Percentiles rank a stretch among this genome's conserved stretches.
Evolutionary conservation across 495 filamentous ascomycete genomes (phyloP).

Genomic region (Trichoderma asperelloides): DNA sequence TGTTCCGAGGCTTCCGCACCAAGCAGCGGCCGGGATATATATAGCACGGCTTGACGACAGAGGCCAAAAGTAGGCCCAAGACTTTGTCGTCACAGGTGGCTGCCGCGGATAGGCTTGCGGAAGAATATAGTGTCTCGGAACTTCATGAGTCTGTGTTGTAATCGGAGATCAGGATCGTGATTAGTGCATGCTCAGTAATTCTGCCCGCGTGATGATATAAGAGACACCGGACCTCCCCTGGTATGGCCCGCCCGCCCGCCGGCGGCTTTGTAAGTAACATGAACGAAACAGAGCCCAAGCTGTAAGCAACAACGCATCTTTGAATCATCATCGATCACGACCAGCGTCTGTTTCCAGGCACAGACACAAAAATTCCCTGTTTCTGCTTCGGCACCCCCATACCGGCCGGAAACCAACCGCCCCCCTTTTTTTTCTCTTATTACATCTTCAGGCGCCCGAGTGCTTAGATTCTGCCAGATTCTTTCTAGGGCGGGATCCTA

Average conservation of each 20-base stretch:
- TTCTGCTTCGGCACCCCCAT: background rate
- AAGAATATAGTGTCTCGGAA: too few species aligned
- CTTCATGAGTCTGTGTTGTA: too few species aligned
- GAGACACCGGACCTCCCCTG: too few species aligned
- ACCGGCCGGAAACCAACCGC: background rate
- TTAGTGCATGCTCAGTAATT: too few species aligned
- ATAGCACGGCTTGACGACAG: background rate
- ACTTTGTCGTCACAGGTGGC: conserved; percentile 2
- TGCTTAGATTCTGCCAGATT: background rate
- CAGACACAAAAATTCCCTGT: background rate
- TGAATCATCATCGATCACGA: background rate
- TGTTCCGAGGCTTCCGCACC: conserved; percentile 3
- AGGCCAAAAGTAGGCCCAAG: background rate
- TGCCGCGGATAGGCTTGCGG: background rate
- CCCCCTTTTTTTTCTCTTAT: background rate
- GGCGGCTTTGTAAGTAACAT: too few species aligned
- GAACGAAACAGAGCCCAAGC: too few species aligned
- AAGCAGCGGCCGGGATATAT: background rate
- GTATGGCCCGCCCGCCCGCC: too few species aligned
- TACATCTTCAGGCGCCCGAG: background rate
- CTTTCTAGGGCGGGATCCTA: background rate
- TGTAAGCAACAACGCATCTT: too few species aligned
- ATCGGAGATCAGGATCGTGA: too few species aligned
- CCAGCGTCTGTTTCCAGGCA: background rate
- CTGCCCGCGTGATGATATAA: too few species aligned